Evolutionary conservation across 345 rosid species (phyloP).

Genomic region (Salix udensis): DNA sequence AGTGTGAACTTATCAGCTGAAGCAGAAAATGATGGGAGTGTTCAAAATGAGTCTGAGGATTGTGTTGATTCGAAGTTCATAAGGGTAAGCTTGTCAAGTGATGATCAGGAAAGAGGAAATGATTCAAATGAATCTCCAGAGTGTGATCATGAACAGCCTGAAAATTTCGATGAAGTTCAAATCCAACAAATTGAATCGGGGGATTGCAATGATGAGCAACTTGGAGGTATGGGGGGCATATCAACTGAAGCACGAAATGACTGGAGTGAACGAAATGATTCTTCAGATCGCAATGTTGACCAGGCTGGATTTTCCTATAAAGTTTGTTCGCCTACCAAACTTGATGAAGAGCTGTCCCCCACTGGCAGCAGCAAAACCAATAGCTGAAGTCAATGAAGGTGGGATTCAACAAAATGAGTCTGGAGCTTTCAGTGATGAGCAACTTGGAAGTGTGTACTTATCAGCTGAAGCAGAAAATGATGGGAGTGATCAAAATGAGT

Average conservation of each 20-base stretch:
- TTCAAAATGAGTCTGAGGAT: not conserved
- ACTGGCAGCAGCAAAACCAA: too few species aligned
- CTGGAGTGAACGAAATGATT: not conserved
- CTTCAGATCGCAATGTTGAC: conserved; percentile 1
- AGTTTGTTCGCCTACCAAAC: not conserved
- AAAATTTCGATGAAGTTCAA: not conserved
- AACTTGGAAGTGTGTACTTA: not conserved
- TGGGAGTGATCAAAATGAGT: not conserved
- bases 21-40: not conserved
- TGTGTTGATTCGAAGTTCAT: not conserved
- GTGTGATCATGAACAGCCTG: not conserved
- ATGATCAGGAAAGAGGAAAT: not conserved
- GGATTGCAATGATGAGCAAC: not conserved
- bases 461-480: not conserved
- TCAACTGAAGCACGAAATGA: not conserved
- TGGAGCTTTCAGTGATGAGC: not conserved
- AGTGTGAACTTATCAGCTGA: not conserved
- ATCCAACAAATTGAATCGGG: not conserved
- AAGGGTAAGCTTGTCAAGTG: not conserved
- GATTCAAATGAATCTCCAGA: not conserved
- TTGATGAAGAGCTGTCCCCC: not conserved
- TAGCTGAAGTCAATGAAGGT: too few species aligned
- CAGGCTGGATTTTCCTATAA: not conserved
- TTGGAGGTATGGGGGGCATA: not conserved
- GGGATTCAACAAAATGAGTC: not conserved